Percentiles rank a stretch among this genome's conserved stretches.
Evolutionary conservation across 108 stramenopile species (phyloP).

Genomic region (Pseudonitzschia multiseries): DNA sequence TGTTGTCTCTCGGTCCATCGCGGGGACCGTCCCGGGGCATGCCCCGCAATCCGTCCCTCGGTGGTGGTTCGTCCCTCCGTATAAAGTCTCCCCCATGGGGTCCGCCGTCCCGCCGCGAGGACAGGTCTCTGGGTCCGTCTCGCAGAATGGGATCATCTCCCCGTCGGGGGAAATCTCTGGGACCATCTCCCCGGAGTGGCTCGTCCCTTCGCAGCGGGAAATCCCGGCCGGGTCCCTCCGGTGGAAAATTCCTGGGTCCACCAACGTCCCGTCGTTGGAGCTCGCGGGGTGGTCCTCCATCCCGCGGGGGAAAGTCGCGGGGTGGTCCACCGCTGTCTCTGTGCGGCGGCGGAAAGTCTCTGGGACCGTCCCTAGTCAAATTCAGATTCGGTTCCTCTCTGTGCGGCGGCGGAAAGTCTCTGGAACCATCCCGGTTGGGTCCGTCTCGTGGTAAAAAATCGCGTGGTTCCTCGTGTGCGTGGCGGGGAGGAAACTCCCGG

Average conservation of each 20-base stretch:
- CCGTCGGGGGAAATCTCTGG: neutral
- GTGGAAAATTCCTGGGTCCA: neutral
- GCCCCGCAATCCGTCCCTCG: neutral
- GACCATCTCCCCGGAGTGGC: neutral
- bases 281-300: neutral
- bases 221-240: neutral
- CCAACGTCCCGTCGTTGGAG: neutral
- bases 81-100: neutral
- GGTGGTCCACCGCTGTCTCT: conserved; percentile 1
- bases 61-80: neutral
- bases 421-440: neutral
- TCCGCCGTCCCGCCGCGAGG: neutral
- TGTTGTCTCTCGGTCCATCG: neutral
- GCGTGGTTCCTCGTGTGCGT: neutral
- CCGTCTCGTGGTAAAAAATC: neutral
- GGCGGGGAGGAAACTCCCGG: neutral
- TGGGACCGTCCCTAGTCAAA: neutral
- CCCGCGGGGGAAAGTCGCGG: neutral
- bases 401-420: conserved; percentile 7
- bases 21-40: neutral
- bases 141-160: neutral
- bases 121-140: neutral
- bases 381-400: conserved; percentile 2
- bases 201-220: neutral
- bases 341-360: neutral